phyloP scores from a whole-genome alignment of 805 yeast genomes.

The Tanozyma kutaoensis region DNA sequence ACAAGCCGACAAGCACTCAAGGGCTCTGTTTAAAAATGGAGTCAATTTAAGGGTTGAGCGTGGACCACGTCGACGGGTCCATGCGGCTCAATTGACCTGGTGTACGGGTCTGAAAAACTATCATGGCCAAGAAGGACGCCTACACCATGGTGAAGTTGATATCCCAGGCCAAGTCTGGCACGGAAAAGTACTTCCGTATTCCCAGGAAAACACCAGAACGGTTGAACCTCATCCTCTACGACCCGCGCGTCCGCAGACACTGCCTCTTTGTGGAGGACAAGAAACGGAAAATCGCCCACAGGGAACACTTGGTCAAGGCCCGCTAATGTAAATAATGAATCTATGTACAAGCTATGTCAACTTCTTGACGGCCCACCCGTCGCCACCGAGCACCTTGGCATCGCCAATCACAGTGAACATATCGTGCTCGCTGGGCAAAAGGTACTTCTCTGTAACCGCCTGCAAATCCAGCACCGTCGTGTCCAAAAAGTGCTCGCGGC shows the following conservation, averaged over 20 bases:
- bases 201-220: conserved; percentile 75
- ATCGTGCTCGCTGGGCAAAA: conserved; percentile 16
- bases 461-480: conserved; percentile 50
- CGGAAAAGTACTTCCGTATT: conserved; percentile 62
- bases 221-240: conserved; percentile 48
- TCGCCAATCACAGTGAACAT: conserved; percentile 35
- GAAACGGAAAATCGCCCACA: too few relatives aligned
- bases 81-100: too few relatives aligned
- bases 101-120: too few relatives aligned
- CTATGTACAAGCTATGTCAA: conserved; percentile 1
- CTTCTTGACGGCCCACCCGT: conserved; percentile 8
- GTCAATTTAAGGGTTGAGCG: too few relatives aligned
- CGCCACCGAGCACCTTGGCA: conserved; percentile 11
- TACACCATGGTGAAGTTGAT: conserved; percentile 74
- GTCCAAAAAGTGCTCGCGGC: conserved; percentile 64
- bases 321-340: not conserved
- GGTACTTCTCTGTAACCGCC: conserved; percentile 55
- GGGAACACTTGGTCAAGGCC: not conserved
- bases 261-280: conserved; percentile 82
- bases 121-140: conserved; percentile 44
- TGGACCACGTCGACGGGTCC: too few relatives aligned
- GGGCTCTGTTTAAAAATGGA: too few relatives aligned
- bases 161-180: conserved; percentile 88
- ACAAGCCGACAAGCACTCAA: too few relatives aligned
- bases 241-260: conserved; percentile 61